A percentile compares a stretch with the other conserved stretches of the same genome.
Conservation (phyloP, 2,329 filamentous ascomycete species). For the Penicillium thymicola region DNA sequence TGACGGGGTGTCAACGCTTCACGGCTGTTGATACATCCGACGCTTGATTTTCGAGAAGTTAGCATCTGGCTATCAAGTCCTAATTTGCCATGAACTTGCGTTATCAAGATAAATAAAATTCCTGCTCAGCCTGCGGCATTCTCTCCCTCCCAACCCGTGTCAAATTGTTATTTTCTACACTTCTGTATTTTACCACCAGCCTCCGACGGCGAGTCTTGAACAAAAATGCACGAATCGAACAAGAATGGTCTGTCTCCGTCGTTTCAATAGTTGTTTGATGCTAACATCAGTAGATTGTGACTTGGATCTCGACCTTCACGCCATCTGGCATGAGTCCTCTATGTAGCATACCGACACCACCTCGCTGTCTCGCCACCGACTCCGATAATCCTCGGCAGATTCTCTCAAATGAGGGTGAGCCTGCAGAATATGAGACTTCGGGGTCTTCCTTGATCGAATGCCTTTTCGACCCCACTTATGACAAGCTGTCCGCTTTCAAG, state of each 20-base stretch:
- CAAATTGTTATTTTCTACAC: neutral
- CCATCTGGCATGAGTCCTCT: too few species aligned
- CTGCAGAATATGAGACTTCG: too few species aligned
- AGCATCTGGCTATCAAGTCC: neutral
- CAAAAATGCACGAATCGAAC: neutral
- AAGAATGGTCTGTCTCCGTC: neutral
- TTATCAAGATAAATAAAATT: neutral
- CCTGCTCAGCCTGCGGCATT: neutral
- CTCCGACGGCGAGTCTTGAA: neutral
- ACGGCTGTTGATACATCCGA: neutral
- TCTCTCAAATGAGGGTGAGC: too few species aligned
- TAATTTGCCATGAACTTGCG: neutral
- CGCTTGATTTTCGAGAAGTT: neutral
- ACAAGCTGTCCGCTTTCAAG: too few species aligned
- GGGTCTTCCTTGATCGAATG: too few species aligned
- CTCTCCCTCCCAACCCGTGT: neutral
- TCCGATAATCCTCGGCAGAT: too few species aligned
- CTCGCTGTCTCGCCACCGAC: too few species aligned
- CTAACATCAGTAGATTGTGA: too few species aligned
- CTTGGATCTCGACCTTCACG: too few species aligned
- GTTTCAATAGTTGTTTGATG: neutral
- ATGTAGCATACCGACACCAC: too few species aligned
- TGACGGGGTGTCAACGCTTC: neutral
- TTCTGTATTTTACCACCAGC: neutral
- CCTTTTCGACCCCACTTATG: too few species aligned